Evolutionary conservation across 2,329 filamentous ascomycete species (phyloP).

Genomic region (Pezicula radicicola): DNA sequence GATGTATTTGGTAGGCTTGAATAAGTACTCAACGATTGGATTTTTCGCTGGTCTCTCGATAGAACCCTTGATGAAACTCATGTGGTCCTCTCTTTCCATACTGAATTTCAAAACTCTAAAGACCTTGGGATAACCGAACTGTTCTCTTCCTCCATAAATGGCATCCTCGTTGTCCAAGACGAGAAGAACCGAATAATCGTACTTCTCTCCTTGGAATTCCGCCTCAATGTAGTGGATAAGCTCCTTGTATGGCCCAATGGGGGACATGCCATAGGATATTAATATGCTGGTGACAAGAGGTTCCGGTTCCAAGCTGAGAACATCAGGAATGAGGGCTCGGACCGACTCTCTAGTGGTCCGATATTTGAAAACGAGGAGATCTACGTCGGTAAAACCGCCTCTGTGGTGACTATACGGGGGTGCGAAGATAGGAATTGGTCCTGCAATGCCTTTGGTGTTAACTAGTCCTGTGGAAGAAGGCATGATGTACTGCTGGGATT

Average conservation of each 20-base stretch:
- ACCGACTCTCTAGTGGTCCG: background rate
- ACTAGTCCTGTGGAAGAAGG: no score
- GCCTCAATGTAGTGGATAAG: background rate
- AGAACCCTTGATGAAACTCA: no score
- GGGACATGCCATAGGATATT: background rate
- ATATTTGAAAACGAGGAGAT: background rate
- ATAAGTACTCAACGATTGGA: no score
- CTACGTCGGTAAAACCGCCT: background rate
- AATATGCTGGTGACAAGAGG: background rate
- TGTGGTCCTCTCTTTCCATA: no score
- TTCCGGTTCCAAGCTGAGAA: background rate
- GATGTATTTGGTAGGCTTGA: no score
- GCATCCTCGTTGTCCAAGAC: background rate
- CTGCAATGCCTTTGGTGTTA: no score
- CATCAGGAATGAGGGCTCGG: background rate
- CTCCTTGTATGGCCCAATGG: background rate
- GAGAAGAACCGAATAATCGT: background rate
- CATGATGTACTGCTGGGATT: no score
- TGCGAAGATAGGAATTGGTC: background rate
- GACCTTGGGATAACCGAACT: background rate
- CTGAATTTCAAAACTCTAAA: no score
- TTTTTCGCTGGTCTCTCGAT: no score
- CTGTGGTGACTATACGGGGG: background rate
- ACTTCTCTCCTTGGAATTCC: background rate
- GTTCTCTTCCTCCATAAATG: background rate